Percentiles rank a stretch among this genome's conserved stretches.
phyloP scores from a whole-genome alignment of 2,329 filamentous ascomycete species.

The Tetracladium maxilliforme region DNA sequence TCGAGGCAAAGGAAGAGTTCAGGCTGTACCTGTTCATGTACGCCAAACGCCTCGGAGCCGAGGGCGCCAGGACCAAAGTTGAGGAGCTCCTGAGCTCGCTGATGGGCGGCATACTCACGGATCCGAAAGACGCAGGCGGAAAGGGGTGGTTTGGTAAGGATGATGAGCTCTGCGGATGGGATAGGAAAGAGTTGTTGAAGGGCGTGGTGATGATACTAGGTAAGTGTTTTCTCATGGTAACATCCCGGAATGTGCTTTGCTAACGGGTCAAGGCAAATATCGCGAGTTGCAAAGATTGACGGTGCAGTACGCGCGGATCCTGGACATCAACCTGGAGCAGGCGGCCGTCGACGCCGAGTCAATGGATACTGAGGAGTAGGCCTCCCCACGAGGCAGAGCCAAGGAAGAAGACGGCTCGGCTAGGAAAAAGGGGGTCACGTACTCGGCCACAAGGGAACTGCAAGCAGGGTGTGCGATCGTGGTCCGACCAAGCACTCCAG shows the following conservation, averaged over 20 bases:
- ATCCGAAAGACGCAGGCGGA: constrained; percentile 29
- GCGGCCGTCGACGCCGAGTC: not conserved
- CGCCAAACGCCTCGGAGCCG: constrained; percentile 83
- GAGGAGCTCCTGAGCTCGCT: constrained; percentile 80
- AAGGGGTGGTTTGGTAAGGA: constrained; percentile 51
- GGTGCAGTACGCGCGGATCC: constrained; percentile 82
- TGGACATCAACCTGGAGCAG: constrained; percentile 39
- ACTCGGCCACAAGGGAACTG: too few species aligned
- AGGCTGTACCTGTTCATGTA: constrained; percentile 96
- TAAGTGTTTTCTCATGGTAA: constrained; percentile 28
- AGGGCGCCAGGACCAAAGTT: constrained; percentile 75
- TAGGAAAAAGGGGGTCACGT: too few species aligned
- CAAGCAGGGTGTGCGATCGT: too few species aligned
- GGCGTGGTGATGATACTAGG: constrained; percentile 87
- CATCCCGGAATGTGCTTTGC: constrained; percentile 1
- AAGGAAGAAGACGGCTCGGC: too few species aligned
- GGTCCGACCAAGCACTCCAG: too few species aligned
- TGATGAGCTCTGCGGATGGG: constrained; percentile 78
- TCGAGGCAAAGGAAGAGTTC: constrained; percentile 85
- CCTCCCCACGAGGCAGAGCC: too few species aligned
- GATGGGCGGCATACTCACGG: constrained; percentile 54
- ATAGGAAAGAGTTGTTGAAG: constrained; percentile 72
- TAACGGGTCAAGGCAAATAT: constrained; percentile 59
- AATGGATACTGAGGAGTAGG: too few species aligned
- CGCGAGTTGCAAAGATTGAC: constrained; percentile 86